Evolutionary conservation across 495 filamentous ascomycete genomes (phyloP).

Genomic region (Penicilliopsis zonata): DNA sequence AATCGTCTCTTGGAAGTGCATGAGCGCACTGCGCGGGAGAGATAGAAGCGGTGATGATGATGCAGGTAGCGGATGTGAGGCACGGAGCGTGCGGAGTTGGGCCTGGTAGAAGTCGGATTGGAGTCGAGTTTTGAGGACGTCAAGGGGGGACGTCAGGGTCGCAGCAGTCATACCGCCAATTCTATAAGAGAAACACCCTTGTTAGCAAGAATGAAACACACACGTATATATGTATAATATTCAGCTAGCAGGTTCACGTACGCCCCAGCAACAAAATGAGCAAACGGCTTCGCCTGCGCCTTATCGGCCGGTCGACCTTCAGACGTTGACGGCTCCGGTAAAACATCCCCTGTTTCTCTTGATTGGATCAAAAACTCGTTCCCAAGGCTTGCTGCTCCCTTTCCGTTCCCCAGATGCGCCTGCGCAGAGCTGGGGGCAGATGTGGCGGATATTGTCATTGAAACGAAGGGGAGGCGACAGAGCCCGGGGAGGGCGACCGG

Average conservation of each 20-base stretch:
- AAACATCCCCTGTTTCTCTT: slow-evolving; percentile 47
- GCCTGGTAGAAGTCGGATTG: slow-evolving; percentile 86
- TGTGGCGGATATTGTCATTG: too few relatives aligned
- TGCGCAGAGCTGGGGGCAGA: slow-evolving; percentile 15
- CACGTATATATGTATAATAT: too few relatives aligned
- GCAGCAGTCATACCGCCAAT: slow-evolving; percentile 81
- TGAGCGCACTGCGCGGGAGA: slow-evolving; percentile 28
- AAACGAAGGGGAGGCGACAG: too few relatives aligned
- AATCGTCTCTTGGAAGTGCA: slow-evolving; percentile 44
- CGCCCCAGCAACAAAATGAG: slow-evolving; percentile 83
- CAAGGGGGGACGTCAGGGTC: slow-evolving; percentile 74
- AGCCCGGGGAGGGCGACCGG: too few relatives aligned
- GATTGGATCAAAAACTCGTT: slow-evolving; percentile 30
- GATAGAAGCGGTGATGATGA: slow-evolving; percentile 32
- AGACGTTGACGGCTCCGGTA: slow-evolving; percentile 28
- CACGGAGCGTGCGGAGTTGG: slow-evolving; percentile 38
- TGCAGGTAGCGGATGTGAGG: slow-evolving; percentile 28
- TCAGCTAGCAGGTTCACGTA: slow-evolving; percentile 28
- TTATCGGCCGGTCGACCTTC: slow-evolving; percentile 20
- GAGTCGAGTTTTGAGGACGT: slow-evolving; percentile 81
- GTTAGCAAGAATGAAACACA: too few relatives aligned
- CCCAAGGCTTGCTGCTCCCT: slow-evolving; percentile 2
- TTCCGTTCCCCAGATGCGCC: slow-evolving; percentile 11
- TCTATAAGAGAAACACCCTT: too few relatives aligned
- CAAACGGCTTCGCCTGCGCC: slow-evolving; percentile 57